Conservation (phyloP, 768 basidiomycete species). For the Suillus sp. region DNA sequence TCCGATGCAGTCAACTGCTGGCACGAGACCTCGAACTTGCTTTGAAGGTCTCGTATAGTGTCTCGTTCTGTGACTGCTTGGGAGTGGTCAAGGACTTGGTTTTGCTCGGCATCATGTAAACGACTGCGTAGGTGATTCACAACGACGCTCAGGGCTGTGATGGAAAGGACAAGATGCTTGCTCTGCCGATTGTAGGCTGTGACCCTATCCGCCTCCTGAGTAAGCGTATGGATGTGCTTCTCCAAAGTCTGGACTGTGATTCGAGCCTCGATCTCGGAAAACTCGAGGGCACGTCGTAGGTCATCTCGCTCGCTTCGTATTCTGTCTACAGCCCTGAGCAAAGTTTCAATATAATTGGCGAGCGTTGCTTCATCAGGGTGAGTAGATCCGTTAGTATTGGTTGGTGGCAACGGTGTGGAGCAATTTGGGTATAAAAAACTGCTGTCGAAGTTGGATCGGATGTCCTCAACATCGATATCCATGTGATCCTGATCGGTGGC, state of each 20-base stretch:
- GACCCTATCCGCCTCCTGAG: constrained; percentile 20
- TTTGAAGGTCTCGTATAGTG: constrained; percentile 29
- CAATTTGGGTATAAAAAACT: constrained; percentile 7
- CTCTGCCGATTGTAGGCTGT: constrained; percentile 19
- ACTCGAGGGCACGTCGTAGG: constrained; percentile 64
- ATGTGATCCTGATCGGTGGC: constrained; percentile 6
- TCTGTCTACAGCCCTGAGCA: constrained; percentile 65
- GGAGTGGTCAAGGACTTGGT: constrained; percentile 16
- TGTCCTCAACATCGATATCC: constrained; percentile 9
- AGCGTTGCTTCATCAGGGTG: constrained; percentile 26
- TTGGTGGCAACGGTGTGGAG: constrained; percentile 6
- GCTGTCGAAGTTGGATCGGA: constrained; percentile 7
- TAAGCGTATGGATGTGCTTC: constrained; percentile 43
- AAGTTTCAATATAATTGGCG: constrained; percentile 50
- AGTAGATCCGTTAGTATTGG: neutral
- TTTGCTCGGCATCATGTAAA: constrained; percentile 18
- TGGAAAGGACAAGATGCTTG: constrained; percentile 35
- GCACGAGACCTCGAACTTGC: constrained; percentile 35
- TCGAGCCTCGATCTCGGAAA: constrained; percentile 65
- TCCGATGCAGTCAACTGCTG: constrained; percentile 40
- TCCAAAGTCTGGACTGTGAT: constrained; percentile 64
- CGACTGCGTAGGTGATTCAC: constrained; percentile 40
- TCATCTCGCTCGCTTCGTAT: constrained; percentile 67
- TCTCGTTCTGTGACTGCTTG: constrained; percentile 20
- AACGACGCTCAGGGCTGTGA: constrained; percentile 40